Evolutionary conservation across 2,329 filamentous ascomycete species (phyloP).

Genomic region (Sporothrix sp.): DNA sequence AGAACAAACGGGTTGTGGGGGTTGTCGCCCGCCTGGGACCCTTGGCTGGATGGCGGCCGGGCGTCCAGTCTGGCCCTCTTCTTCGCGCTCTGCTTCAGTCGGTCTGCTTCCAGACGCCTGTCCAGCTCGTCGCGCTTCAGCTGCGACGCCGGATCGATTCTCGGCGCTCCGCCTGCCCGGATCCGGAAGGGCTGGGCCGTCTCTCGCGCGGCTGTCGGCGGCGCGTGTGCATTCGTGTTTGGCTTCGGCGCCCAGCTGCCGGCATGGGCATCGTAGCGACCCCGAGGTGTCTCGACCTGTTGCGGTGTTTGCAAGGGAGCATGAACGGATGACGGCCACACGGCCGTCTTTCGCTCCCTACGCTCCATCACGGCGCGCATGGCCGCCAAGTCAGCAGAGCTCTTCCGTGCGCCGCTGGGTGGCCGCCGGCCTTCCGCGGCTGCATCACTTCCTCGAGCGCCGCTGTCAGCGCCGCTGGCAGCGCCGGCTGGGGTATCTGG

Average conservation of each 20-base stretch:
- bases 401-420: neutral
- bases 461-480: neutral
- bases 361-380: constrained; percentile 12
- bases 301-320: too few species aligned
- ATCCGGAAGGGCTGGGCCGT: too few species aligned
- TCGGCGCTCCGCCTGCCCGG: neutral
- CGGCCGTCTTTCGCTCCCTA: constrained; percentile 2
- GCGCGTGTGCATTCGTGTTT: too few species aligned
- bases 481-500: neutral
- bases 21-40: constrained; percentile 5
- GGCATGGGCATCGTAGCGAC: too few species aligned
- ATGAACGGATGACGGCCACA: neutral
- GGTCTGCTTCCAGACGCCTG: too few species aligned
- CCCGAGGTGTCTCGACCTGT: too few species aligned
- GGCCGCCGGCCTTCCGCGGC: neutral
- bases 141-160: constrained; percentile 3
- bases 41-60: neutral
- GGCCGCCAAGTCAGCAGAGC: constrained; percentile 3
- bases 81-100: neutral
- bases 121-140: neutral
- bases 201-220: too few species aligned
- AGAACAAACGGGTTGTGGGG: constrained; percentile 11
- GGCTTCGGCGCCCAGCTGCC: too few species aligned
- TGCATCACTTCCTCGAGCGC: neutral
- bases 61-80: neutral